These are phyloP conservation scores for Madurella mycetomatis DNA, from an alignment of 2,329 filamentous ascomycete species.

Conservation along the genomic window DNA sequence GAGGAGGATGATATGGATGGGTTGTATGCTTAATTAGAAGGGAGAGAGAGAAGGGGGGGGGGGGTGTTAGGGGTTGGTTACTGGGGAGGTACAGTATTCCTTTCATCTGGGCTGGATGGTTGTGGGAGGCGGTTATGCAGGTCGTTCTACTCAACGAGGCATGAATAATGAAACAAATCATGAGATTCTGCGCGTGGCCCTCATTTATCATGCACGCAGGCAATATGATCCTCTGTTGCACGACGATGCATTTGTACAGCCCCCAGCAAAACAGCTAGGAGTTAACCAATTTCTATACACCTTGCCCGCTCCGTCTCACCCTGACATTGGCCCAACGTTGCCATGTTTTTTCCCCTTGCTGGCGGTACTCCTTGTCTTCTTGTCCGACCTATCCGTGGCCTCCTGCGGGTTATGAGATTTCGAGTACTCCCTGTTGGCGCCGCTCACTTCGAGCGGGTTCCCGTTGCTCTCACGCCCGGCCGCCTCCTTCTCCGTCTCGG, in stretches of 20 bases:
- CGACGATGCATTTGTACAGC: not conserved
- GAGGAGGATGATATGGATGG: constrained; percentile 51
- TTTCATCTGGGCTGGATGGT: not conserved
- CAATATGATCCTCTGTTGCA: not conserved
- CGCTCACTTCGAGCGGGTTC: constrained; percentile 38
- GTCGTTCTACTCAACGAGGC: not conserved
- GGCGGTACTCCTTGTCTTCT: constrained; percentile 29
- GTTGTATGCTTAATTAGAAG: constrained; percentile 38
- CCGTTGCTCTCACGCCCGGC: constrained; percentile 35
- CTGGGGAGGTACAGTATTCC: not conserved
- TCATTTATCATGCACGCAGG: not conserved
- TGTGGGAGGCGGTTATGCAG: not conserved
- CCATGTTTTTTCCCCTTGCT: constrained; percentile 27
- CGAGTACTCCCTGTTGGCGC: constrained; percentile 43
- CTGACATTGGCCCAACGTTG: constrained; percentile 21
- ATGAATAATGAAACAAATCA: constrained; percentile 3
- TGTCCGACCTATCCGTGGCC: constrained; percentile 32
- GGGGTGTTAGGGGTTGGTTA: not conserved
- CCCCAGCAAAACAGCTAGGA: not conserved
- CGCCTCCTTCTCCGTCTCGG: constrained; percentile 52
- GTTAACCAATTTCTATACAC: not conserved
- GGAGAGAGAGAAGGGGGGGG: not conserved
- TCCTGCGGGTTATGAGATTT: constrained; percentile 35
- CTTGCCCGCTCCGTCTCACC: not conserved
- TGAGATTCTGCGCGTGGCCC: not conserved